These are phyloP conservation scores for Penicillium taxi DNA, from an alignment of 495 filamentous ascomycete species.

Conservation along the genomic window DNA sequence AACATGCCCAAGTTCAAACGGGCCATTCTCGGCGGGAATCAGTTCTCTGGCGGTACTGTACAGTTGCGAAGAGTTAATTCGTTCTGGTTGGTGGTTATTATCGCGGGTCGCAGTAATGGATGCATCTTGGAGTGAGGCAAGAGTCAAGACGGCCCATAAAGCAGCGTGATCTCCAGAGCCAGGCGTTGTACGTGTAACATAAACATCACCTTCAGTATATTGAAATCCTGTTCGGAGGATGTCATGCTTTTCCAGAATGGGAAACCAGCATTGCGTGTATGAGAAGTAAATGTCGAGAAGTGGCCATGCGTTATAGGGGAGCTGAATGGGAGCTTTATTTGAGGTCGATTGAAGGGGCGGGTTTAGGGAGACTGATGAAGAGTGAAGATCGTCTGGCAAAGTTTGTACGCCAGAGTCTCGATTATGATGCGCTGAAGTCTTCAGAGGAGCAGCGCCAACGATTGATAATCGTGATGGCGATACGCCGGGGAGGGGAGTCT, in stretches of 20 bases:
- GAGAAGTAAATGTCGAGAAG: conserved; percentile 67
- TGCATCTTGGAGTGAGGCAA: conserved; percentile 41
- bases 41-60: conserved; percentile 49
- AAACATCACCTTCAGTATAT: conserved; percentile 34
- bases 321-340: conserved; percentile 18
- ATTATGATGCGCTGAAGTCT: conserved; percentile 9
- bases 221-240: conserved; percentile 45
- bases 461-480: conserved; percentile 29
- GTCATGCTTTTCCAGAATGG: conserved; percentile 63
- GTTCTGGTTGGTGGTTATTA: conserved; percentile 10
- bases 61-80: conserved; percentile 26
- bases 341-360: conserved; percentile 9
- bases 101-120: conserved; percentile 35
- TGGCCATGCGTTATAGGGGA: conserved; percentile 43
- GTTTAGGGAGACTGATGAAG: conserved; percentile 1
- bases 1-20: conserved; percentile 50
- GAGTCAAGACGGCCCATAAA: conserved; percentile 54
- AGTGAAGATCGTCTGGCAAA: conserved; percentile 1
- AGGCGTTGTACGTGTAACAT: conserved; percentile 16
- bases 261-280: conserved; percentile 67
- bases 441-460: conserved; percentile 10
- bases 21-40: conserved; percentile 47
- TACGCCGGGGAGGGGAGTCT: conserved; percentile 16
- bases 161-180: conserved; percentile 51
- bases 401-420: conserved; percentile 26